Evolutionary conservation across 31 red algal genomes (phyloP), one percentile per base, ranked within the genome.

Genomic region (Odonthalia washingtoniensis): DNA sequence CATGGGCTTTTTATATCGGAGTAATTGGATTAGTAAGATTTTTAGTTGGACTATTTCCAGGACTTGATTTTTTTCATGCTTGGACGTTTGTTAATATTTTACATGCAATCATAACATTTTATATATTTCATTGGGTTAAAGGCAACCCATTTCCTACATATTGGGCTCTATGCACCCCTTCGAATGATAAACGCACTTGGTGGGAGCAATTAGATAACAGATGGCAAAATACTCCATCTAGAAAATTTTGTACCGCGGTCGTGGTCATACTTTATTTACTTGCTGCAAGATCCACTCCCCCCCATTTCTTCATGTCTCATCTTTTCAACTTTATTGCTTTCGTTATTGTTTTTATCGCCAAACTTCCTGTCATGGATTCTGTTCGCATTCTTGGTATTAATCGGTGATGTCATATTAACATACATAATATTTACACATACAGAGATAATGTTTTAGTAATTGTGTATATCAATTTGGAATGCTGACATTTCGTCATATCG

Each of bases 41-140:
- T 24, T 74, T 98, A 41, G 57, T 95, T 85, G 93, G 96, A 46
- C 81, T 94, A 67, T 74, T 84, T 30, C 93, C 92, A 46, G 85
- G 86, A 40, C 61, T 93, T 27, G 61, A 40, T 34, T 79, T 87
- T 80, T 84, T 91, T 61, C 87, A 91, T 39, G 88, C 93, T 21
- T 98, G 96, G 96, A 94, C 96, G 17, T 81, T 89, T 46, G 82
- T 98, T 52, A 95, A 98, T 84, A 83, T 98, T 26, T 43, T 85
- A 65, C 96, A 98, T 84, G 93, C 96, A 18, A 73, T 74, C 65
- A 88, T 95, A 40, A 98, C 96, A 32, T 98, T 98, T 89, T 87
- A 95, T 78, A 87, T 94, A 63, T 98, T 98, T 83, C 96, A 98
- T 82, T 98, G 96, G 96, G 77, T 98, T 38, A 98, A 98, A 81